These are phyloP conservation scores for Dictyostelium purpureum DNA, from an alignment of 78 protist species.

Conservation along the genomic window DNA sequence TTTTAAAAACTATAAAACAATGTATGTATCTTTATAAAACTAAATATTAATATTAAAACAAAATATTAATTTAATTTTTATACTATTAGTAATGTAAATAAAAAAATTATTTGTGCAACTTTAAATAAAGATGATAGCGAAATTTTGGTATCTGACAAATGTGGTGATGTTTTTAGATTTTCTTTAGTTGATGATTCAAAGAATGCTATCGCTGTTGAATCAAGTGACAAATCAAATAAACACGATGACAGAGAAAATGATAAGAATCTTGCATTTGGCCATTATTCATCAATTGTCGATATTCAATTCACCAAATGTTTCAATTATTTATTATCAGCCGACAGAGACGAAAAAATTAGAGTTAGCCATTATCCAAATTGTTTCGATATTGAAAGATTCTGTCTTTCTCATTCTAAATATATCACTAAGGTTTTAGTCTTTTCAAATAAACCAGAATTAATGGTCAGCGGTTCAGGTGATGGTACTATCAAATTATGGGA, in stretches of 20 bases:
- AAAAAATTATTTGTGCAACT: conserved; percentile 19
- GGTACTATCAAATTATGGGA: conserved; percentile 74
- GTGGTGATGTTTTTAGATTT: conserved; percentile 60
- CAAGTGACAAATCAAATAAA: background rate
- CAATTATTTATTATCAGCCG: conserved; percentile 52
- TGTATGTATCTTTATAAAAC: too few species aligned
- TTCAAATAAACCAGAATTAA: conserved; percentile 24
- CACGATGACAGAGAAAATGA: conserved; percentile 35
- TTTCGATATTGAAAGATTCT: conserved; percentile 71
- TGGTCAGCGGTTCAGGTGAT: conserved; percentile 78
- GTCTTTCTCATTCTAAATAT: conserved; percentile 75
- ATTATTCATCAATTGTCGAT: conserved; percentile 54
- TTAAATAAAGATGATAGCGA: conserved; percentile 10
- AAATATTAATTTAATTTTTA: too few species aligned
- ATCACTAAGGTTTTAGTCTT: conserved; percentile 30
- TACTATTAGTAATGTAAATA: background rate
- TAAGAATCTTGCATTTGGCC: conserved; percentile 53
- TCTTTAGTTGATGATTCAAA: conserved; percentile 34
- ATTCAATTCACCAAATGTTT: conserved; percentile 27
- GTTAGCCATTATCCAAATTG: conserved; percentile 75
- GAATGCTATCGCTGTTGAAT: background rate
- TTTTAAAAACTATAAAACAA: background rate
- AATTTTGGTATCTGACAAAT: conserved; percentile 39
- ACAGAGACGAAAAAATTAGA: conserved; percentile 85
- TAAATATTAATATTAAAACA: too few species aligned